phyloP scores from a whole-genome alignment of 306 rosid species.

The Rosa rugosa region DNA sequence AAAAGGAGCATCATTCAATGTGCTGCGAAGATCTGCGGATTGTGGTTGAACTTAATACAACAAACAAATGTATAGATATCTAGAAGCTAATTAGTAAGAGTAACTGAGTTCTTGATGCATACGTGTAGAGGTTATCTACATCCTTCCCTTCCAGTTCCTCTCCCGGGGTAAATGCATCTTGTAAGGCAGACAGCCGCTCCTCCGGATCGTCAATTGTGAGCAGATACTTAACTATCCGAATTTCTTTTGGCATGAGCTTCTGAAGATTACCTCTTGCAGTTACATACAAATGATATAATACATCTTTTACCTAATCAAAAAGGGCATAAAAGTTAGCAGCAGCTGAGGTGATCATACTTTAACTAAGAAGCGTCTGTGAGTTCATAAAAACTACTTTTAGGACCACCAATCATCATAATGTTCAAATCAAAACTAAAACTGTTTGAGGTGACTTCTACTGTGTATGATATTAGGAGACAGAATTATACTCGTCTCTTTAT shows the following conservation, averaged over 20 bases:
- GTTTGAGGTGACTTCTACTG: background rate
- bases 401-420: background rate
- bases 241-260: slow-evolving; percentile 80
- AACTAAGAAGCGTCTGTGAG: background rate
- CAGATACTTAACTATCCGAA: slow-evolving; percentile 76
- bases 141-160: slow-evolving; percentile 77
- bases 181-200: slow-evolving; percentile 58
- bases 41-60: background rate
- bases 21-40: background rate
- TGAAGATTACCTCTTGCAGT: slow-evolving; percentile 85
- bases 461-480: background rate
- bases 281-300: slow-evolving; percentile 72
- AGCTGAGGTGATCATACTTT: background rate
- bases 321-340: background rate
- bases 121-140: slow-evolving; percentile 80
- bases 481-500: background rate
- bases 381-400: background rate
- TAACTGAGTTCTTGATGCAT: slow-evolving; percentile 27
- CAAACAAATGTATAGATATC: background rate
- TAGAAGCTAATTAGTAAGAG: background rate
- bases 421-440: background rate
- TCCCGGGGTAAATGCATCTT: slow-evolving; percentile 94
- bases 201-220: slow-evolving; percentile 74
- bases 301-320: slow-evolving; percentile 64
- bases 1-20: background rate